Evolutionary conservation across 768 basidiomycete genomes (phyloP), one percentile per base, ranked within the genome.

Genomic region (Rhodocollybia butyracea): DNA sequence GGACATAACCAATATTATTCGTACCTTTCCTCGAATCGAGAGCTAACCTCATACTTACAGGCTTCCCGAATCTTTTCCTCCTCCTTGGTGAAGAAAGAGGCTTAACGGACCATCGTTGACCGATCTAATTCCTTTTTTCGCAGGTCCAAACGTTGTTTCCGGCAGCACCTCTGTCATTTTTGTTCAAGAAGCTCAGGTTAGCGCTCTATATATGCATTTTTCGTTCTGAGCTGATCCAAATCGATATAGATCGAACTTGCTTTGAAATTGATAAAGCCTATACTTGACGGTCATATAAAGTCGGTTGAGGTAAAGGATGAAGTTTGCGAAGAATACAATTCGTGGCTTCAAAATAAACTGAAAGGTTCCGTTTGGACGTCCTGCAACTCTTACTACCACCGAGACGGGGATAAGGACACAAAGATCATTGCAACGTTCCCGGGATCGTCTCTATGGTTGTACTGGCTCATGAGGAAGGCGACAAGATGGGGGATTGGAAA

Each of bases 121-220:
- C 30, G 2, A 24, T 24, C 40, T 29, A 19, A 31, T 31, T 43
- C 30, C 31, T 57, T 31, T 50, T 34, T 46, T 29, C 40, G 6
- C 53, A 81, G 80, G 80, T 0, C 83, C 84, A 3, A 86, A 86
- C 62, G 76, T 76, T 31, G 77, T 76, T 27, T 73, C 79, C 7
- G 84, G 83, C 13, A 84, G 85, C 60, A 79, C 78, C 8, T 84
- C 84, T 24, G 73, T 81, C 32, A 71, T 85, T 45, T 84, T 80
- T 63, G 73, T 72, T 50, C 74, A 80, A 58, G 84, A 85, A 64
- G 70, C 75, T 6, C 82, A 85, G 76, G 83, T 80, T 41, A 47
- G 46, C 21, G 38, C 56, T 15, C 54, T 17, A 36, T 30, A 24
- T 10, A 22, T 22, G 19, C n/a, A 17, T 38, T 34, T 17, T 15